A percentile compares a stretch with the other conserved stretches of the same genome.
Evolutionary conservation across 345 rosid genomes (phyloP).

Genomic region (Leavenworthia alabamica): DNA sequence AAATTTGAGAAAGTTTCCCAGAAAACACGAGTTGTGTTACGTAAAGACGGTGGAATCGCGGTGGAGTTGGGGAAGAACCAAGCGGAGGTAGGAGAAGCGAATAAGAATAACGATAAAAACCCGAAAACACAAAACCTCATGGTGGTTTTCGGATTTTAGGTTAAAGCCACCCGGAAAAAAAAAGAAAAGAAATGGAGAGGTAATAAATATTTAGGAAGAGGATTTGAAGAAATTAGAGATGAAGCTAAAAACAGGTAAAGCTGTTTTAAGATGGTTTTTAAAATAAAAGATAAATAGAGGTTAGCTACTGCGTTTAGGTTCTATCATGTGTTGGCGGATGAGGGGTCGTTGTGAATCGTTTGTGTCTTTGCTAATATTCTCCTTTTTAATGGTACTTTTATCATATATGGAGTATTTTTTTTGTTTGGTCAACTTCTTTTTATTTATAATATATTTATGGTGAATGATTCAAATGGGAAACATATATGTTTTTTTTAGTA

Average conservation of each 20-base stretch:
- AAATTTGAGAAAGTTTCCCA: constrained; percentile 33
- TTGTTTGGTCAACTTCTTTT: neutral
- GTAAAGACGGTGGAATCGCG: constrained; percentile 26
- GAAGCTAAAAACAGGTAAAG: constrained; percentile 24
- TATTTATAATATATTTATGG: neutral
- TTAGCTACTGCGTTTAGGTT: constrained; percentile 20
- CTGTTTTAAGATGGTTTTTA: constrained; percentile 20
- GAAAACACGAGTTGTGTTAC: constrained; percentile 24
- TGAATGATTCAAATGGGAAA: constrained; percentile 23
- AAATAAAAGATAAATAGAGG: constrained; percentile 2
- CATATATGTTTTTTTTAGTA: too few relatives aligned
- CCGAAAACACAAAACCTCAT: constrained; percentile 33
- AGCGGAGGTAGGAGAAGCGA: constrained; percentile 24
- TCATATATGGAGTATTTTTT: neutral
- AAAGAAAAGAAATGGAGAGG: neutral
- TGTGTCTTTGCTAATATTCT: constrained; percentile 8
- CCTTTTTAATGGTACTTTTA: neutral
- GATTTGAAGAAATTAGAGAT: constrained; percentile 19
- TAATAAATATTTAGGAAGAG: constrained; percentile 34
- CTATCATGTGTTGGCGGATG: constrained; percentile 34
- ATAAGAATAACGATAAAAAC: constrained; percentile 12
- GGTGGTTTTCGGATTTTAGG: constrained; percentile 26
- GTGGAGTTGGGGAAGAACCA: constrained; percentile 35
- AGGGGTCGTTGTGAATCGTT: constrained; percentile 28
- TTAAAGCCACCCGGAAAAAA: constrained; percentile 4